Base-by-base conservation (phyloP, 2,329 filamentous ascomycete species). In the Colletotrichum sp. region DNA sequence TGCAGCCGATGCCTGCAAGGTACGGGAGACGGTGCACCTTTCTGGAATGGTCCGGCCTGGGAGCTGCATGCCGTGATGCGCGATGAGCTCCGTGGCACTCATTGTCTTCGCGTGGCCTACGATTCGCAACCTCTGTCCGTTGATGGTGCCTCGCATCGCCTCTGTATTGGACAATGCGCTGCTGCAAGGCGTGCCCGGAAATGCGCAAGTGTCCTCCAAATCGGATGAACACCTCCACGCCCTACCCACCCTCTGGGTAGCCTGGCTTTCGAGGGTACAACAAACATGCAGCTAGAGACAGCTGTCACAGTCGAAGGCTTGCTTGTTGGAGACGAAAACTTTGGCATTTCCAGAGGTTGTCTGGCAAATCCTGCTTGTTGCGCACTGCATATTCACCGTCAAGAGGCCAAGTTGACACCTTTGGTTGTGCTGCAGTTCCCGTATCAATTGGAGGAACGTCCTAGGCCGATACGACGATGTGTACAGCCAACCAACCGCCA, bases 1-100 rank as follows among this genome's bases (percentile, higher is more conserved):
- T 65, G 73, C 73, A 76, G 63, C 70, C 55, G 44, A 68, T 66
- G 44, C 44, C 73, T 76, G 73, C 70, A 76, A 76, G 73, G 73
- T 73, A 76, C 73, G 64, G 73, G 67, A 73, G 55, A 68, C 70
- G 36, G 69, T 72, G 70, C 69, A 76, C 73, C 57, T 68, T 68
- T 73, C 55, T 64, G 73, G 70, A 68, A 72, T 64, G 63, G 64
- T 71, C 57, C 73, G 63, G 69, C 44, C 73, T 64, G 49, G 55
- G 70, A 52, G 26, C 62, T 55, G 30, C 55, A 66, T 44, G 69
- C 44, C 63, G 44, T 32, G 55, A 49, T 71, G 68, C 28, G 63
- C 26, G 68, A 52, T 52, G 64, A 44, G 21, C 16, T 69, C 57
- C 65, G 55, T 52, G 34, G 24, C 36, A 55, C 65, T 62, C 21